These are phyloP conservation scores for Clarireedia monteithiana DNA, from an alignment of 2,329 filamentous ascomycete genomes.

Conservation along the genomic window DNA sequence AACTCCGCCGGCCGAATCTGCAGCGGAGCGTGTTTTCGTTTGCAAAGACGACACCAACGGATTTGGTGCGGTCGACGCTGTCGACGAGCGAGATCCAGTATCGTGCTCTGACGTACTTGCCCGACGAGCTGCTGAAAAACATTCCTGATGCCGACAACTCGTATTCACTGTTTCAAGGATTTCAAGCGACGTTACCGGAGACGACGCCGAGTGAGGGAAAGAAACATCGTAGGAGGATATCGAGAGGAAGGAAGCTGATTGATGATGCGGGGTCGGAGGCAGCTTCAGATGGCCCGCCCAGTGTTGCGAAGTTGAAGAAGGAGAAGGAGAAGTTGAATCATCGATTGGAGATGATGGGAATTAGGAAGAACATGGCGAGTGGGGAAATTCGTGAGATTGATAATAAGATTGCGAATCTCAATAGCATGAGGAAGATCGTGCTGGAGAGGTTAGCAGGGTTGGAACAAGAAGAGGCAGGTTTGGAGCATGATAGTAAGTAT, in stretches of 20 bases:
- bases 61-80: constrained; percentile 85
- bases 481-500: constrained; percentile 77
- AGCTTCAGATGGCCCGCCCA: constrained; percentile 49
- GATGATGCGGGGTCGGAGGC: constrained; percentile 37
- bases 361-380: constrained; percentile 96
- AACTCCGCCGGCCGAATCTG: constrained; percentile 73
- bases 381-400: constrained; percentile 95
- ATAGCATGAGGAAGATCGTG: constrained; percentile 87
- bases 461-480: constrained; percentile 81
- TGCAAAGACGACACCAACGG: constrained; percentile 83
- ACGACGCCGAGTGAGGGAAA: constrained; percentile 56
- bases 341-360: constrained; percentile 79
- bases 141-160: constrained; percentile 80
- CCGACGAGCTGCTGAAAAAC: constrained; percentile 82
- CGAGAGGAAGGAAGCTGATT: constrained; percentile 69
- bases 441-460: constrained; percentile 77
- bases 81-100: constrained; percentile 91
- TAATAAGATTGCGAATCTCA: constrained; percentile 88
- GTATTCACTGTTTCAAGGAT: constrained; percentile 94
- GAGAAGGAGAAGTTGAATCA: constrained; percentile 76
- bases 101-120: constrained; percentile 77
- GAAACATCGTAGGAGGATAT: constrained; percentile 61
- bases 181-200: constrained; percentile 79
- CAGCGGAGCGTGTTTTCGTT: constrained; percentile 90
- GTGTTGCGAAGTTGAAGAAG: constrained; percentile 66